Evolutionary conservation across 1,284 basidiomycete genomes (phyloP).

Genomic region (Puccinia novopanici): DNA sequence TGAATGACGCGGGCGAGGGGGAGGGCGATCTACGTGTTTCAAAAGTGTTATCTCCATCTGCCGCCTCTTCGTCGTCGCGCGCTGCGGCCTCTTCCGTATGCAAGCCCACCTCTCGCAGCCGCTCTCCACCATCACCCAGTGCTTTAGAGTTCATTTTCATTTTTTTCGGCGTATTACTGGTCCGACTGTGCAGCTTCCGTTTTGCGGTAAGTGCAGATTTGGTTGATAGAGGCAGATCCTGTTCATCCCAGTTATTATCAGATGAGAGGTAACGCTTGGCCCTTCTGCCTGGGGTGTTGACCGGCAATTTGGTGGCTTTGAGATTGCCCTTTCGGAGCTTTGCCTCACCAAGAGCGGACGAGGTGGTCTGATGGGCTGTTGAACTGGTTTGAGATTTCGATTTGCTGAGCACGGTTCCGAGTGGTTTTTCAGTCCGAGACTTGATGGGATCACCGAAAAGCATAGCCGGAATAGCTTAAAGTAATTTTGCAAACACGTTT

Average conservation of each 20-base stretch:
- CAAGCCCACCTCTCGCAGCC: neutral
- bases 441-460: constrained; percentile 13
- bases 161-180: constrained; percentile 10
- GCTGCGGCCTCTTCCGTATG: neutral
- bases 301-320: constrained; percentile 20
- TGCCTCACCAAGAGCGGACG: neutral
- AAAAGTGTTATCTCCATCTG: constrained; percentile 23
- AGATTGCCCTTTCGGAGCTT: constrained; percentile 4
- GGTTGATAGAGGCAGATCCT: neutral
- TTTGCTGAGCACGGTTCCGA: neutral
- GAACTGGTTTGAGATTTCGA: constrained; percentile 16
- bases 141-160: constrained; percentile 2
- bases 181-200: neutral
- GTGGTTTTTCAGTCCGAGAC: neutral
- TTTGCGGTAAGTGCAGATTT: neutral
- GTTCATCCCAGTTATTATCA: neutral
- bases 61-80: neutral
- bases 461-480: constrained; percentile 2
- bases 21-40: constrained; percentile 34
- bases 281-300: constrained; percentile 44
- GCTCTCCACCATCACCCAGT: constrained; percentile 2
- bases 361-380: neutral
- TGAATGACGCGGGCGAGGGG: constrained; percentile 38
- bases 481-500: neutral
- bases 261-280: neutral